These are phyloP conservation scores for Fusarium irregulare DNA, from an alignment of 2,329 filamentous ascomycete species.

Conservation along the genomic window DNA sequence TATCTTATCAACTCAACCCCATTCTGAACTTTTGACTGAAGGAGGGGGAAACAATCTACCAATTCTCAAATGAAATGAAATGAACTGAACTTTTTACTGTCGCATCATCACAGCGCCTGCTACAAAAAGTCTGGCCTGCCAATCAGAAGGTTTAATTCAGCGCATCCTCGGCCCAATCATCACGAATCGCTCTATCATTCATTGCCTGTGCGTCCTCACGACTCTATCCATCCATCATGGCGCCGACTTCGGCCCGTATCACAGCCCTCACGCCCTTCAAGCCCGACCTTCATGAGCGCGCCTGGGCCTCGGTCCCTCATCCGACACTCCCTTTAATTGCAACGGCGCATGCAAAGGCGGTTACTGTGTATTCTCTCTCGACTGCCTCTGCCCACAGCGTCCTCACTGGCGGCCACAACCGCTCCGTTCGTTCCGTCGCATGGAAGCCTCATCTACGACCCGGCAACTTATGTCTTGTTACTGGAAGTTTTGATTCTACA, in stretches of 20 bases:
- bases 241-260: conserved; percentile 51
- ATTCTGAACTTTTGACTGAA: conserved; percentile 30
- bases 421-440: conserved; percentile 84
- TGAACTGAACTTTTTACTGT: background rate
- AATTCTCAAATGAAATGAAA: background rate
- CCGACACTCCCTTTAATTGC: conserved; percentile 88
- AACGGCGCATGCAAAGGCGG: conserved; percentile 86
- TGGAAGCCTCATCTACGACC: conserved; percentile 81
- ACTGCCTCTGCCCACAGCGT: conserved; percentile 82
- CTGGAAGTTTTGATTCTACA: conserved; percentile 92
- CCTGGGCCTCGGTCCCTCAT: conserved; percentile 88
- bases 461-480: conserved; percentile 81
- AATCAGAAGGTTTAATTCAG: background rate
- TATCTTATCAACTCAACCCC: conserved; percentile 43
- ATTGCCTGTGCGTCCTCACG: background rate
- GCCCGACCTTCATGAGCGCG: conserved; percentile 73
- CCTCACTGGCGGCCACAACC: conserved; percentile 88
- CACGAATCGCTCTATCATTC: background rate
- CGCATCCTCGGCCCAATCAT: background rate
- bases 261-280: conserved; percentile 62
- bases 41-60: conserved; percentile 28
- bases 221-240: conserved; percentile 39
- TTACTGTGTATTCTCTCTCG: conserved; percentile 88
- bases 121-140: background rate
- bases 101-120: conserved; percentile 2